Percentiles rank a stretch among this genome's conserved stretches.
Evolutionary conservation across 306 rosid species (phyloP).

Genomic region (Erythrophleum fordii): DNA sequence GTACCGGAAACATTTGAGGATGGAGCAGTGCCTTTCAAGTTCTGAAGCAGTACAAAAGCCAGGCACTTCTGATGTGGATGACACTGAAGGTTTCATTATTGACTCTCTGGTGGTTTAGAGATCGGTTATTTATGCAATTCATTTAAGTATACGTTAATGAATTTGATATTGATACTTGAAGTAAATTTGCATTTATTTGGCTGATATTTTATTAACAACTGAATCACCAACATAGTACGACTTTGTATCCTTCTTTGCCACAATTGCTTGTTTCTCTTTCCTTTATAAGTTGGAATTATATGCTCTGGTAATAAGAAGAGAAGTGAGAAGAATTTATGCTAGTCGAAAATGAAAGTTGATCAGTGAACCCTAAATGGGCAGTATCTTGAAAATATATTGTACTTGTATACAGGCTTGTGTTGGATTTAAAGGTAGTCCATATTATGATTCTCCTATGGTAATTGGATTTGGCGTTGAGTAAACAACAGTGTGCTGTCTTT

Average conservation of each 20-base stretch:
- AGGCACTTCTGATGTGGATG: slow-evolving; percentile 45
- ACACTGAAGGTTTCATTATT: slow-evolving; percentile 60
- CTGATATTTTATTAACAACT: slow-evolving; percentile 3
- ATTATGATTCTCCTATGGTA: slow-evolving; percentile 30
- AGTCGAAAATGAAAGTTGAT: background rate
- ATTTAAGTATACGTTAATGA: background rate
- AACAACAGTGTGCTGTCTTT: slow-evolving; percentile 19
- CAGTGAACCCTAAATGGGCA: background rate
- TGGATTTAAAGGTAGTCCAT: slow-evolving; percentile 23
- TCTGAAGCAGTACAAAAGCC: slow-evolving; percentile 45
- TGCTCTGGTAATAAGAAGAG: background rate
- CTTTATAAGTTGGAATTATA: slow-evolving; percentile 7
- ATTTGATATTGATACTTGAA: slow-evolving; percentile 22
- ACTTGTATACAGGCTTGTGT: slow-evolving; percentile 9
- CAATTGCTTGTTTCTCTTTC: background rate
- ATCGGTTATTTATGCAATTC: slow-evolving; percentile 13
- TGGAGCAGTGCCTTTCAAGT: slow-evolving; percentile 47
- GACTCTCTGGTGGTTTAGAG: slow-evolving; percentile 28
- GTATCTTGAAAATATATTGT: slow-evolving; percentile 4
- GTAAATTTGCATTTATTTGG: slow-evolving; percentile 20
- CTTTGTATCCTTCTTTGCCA: background rate
- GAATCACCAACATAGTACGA: background rate
- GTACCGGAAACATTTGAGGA: slow-evolving; percentile 51
- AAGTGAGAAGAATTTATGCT: slow-evolving; percentile 13
- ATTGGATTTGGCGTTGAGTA: slow-evolving; percentile 20